Conservation (phyloP, 495 filamentous ascomycete species). For the Neurospora sublineolata region DNA sequence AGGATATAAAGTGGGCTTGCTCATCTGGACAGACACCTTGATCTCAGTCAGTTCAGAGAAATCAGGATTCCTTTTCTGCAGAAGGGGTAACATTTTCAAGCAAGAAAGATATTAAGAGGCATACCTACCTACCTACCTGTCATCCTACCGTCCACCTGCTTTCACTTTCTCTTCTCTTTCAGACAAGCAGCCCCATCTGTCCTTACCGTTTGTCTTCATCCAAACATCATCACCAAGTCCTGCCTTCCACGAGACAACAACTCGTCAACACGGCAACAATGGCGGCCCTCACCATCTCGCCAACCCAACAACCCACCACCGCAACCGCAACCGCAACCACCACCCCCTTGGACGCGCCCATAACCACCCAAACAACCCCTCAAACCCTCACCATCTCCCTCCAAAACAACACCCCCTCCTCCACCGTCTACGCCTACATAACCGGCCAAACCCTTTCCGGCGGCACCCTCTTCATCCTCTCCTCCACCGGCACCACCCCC, state of each 20-base stretch:
- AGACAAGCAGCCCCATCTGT: not conserved
- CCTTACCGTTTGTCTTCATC: not conserved
- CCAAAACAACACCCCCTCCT: conserved; percentile 50
- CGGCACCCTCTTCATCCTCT: conserved; percentile 48
- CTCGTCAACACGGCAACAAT: not conserved
- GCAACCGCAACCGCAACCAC: not conserved
- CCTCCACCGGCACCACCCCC: conserved; percentile 39
- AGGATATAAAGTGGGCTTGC: not conserved
- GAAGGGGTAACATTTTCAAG: not conserved
- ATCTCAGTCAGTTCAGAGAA: not conserved
- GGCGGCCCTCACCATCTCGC: not conserved
- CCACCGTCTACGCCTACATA: conserved; percentile 56
- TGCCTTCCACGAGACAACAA: not conserved
- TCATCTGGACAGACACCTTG: not conserved
- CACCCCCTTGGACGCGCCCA: conserved; percentile 18
- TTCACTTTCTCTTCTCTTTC: not conserved
- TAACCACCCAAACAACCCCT: not conserved
- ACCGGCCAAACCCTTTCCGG: conserved; percentile 54
- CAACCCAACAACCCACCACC: not conserved
- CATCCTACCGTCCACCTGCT: not conserved
- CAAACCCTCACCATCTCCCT: conserved; percentile 44
- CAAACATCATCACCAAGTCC: not conserved
- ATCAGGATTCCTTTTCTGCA: not conserved
- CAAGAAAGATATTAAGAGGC: not conserved
- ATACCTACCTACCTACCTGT: not conserved